A percentile compares a stretch with the other conserved stretches of the same genome.
These are phyloP conservation scores for Lactarius deliciosus DNA, from an alignment of 768 basidiomycete species.

Conservation along the genomic window DNA sequence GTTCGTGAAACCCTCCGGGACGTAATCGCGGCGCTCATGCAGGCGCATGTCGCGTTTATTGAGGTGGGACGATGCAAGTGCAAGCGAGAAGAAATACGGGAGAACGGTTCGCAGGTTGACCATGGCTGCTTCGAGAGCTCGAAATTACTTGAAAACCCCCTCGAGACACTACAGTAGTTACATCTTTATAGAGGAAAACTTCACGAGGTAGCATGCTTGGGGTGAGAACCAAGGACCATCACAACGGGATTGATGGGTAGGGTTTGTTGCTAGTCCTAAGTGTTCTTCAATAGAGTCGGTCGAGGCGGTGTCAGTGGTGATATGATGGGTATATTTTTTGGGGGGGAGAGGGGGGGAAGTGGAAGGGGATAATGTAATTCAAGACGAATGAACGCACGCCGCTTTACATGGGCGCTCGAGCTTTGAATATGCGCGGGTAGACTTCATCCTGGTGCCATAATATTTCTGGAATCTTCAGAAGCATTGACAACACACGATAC, in stretches of 20 bases:
- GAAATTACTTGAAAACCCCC: neutral
- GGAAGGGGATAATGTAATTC: no score
- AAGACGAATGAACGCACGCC: no score
- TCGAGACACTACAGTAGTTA: neutral
- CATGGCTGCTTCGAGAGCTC: neutral
- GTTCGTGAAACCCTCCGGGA: slow-evolving; percentile 11
- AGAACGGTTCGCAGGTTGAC: neutral
- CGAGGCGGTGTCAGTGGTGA: neutral
- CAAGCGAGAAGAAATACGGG: slow-evolving; percentile 3
- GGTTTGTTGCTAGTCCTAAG: neutral
- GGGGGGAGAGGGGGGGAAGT: no score
- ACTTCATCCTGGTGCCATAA: no score
- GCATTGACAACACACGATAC: no score
- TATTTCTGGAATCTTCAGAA: no score
- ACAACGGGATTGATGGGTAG: neutral
- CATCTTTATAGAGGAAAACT: neutral
- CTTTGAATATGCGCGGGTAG: no score
- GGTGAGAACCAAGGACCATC: neutral
- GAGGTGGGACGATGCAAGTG: neutral
- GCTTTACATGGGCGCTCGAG: no score
- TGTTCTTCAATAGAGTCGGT: neutral
- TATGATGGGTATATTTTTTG: no score
- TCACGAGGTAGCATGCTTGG: neutral
- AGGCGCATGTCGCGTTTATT: slow-evolving; percentile 6
- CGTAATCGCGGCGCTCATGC: slow-evolving; percentile 11